Percentiles rank a stretch among this genome's conserved stretches.
phyloP scores from a whole-genome alignment of 495 filamentous ascomycete genomes.

The Podospora anserina region DNA sequence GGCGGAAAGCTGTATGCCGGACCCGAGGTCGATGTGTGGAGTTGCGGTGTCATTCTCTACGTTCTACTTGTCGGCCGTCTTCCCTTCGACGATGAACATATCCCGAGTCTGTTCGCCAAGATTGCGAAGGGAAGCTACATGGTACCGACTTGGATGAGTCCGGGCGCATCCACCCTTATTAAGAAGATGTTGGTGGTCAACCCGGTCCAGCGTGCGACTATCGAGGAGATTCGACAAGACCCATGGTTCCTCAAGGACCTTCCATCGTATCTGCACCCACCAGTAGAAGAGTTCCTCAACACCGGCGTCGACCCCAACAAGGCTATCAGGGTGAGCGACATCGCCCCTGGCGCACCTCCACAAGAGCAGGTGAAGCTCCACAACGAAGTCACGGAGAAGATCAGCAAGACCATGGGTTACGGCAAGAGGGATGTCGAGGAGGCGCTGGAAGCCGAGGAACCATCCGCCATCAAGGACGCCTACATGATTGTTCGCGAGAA shows the following conservation, averaged over 20 bases:
- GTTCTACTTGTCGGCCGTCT: slow-evolving; percentile 87
- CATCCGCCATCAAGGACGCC: slow-evolving; percentile 96
- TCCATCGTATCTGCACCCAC: slow-evolving; percentile 77
- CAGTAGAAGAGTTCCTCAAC: slow-evolving; percentile 89
- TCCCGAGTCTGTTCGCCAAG: slow-evolving; percentile 43
- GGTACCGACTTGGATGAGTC: slow-evolving; percentile 80
- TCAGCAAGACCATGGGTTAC: slow-evolving; percentile 97
- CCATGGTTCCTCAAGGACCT: slow-evolving; percentile 91
- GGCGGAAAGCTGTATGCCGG: slow-evolving; percentile 96
- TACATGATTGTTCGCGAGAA: slow-evolving; percentile 98
- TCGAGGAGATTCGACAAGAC: slow-evolving; percentile 89
- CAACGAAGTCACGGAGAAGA: slow-evolving; percentile 85
- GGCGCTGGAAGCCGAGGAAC: slow-evolving; percentile 83
- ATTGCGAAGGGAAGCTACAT: slow-evolving; percentile 69
- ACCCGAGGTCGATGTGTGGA: slow-evolving; percentile 98
- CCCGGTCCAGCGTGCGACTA: slow-evolving; percentile 86
- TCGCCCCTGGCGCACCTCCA: slow-evolving; percentile 72
- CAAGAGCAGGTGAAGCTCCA: slow-evolving; percentile 85
- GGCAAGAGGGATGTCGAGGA: slow-evolving; percentile 92
- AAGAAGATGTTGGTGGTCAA: slow-evolving; percentile 93
- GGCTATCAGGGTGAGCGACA: slow-evolving; percentile 74
- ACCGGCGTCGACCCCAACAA: slow-evolving; percentile 89
- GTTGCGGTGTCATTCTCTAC: slow-evolving; percentile 96
- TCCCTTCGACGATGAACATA: slow-evolving; percentile 95
- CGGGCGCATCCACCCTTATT: slow-evolving; percentile 81